Evolutionary conservation across 768 basidiomycete species (phyloP).

Genomic region (Termitomyces sp.): DNA sequence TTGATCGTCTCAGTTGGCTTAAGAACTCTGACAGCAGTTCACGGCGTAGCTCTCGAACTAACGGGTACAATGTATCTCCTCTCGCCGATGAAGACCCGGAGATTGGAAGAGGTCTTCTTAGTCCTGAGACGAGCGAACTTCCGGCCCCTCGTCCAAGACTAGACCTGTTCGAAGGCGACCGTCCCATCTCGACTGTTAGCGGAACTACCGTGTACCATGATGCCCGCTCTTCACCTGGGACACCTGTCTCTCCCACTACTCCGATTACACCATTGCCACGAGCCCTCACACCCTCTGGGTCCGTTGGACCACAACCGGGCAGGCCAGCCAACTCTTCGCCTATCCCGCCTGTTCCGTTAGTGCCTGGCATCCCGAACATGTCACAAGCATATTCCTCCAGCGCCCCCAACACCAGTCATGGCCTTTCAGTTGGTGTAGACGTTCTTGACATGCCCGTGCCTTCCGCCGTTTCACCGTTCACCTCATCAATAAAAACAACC

Average conservation of each 20-base stretch:
- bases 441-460: slow-evolving; percentile 56
- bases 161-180: slow-evolving; percentile 33
- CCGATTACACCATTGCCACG: slow-evolving; percentile 35
- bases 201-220: slow-evolving; percentile 58
- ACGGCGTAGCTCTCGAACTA: slow-evolving; percentile 14
- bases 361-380: slow-evolving; percentile 1
- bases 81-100: slow-evolving; percentile 42
- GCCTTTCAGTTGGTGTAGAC: slow-evolving; percentile 26
- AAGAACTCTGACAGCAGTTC: slow-evolving; percentile 25
- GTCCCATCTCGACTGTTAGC: slow-evolving; percentile 57
- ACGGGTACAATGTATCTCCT: slow-evolving; percentile 15
- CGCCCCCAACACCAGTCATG: slow-evolving; percentile 6
- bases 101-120: slow-evolving; percentile 33
- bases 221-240: slow-evolving; percentile 47
- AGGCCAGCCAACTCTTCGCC: slow-evolving; percentile 4
- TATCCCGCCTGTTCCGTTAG: slow-evolving; percentile 3
- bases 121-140: slow-evolving; percentile 16
- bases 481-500: slow-evolving; percentile 17
- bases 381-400: slow-evolving; percentile 5
- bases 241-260: slow-evolving; percentile 23
- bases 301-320: not conserved
- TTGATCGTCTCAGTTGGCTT: slow-evolving; percentile 60
- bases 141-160: slow-evolving; percentile 26
- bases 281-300: slow-evolving; percentile 39
- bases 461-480: slow-evolving; percentile 47